A percentile compares a stretch with the other conserved stretches of the same genome.
These are phyloP conservation scores for Lactarius tabidus DNA, from an alignment of 768 basidiomycete species.

Conservation along the genomic window DNA sequence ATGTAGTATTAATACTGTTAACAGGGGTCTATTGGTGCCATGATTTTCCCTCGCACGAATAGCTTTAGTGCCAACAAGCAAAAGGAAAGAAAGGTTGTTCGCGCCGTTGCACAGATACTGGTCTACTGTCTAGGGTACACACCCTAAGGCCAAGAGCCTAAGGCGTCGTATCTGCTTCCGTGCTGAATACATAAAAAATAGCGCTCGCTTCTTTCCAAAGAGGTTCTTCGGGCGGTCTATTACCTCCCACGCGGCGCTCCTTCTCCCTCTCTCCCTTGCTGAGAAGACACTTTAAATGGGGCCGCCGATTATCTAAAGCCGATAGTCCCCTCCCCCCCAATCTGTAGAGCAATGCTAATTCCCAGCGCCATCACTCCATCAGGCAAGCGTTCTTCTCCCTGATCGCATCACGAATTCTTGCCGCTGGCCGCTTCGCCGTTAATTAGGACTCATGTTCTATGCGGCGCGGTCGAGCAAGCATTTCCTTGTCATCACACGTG, in stretches of 20 bases:
- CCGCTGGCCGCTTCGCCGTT: neutral
- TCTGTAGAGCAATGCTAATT: conserved; percentile 13
- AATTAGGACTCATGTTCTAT: neutral
- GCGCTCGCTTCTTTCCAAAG: neutral
- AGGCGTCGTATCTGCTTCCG: neutral
- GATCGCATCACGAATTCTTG: conserved; percentile 12
- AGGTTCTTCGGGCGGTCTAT: conserved; percentile 9
- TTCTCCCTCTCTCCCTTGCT: neutral
- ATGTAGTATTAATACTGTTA: neutral
- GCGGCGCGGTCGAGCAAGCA: neutral
- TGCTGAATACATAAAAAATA: neutral
- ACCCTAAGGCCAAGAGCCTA: neutral
- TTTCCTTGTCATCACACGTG: neutral
- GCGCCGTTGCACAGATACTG: neutral
- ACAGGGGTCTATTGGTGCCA: neutral
- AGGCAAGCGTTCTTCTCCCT: conserved; percentile 7
- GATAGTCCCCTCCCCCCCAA: neutral
- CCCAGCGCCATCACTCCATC: conserved; percentile 8
- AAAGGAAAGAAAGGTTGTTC: neutral
- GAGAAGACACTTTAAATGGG: conserved; percentile 11
- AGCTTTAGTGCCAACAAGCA: neutral
- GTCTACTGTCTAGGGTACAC: neutral
- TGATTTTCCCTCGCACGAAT: neutral
- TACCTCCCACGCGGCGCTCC: conserved; percentile 1
- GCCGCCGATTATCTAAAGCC: conserved; percentile 2